Evolutionary conservation across 1,139 yeast genomes (phyloP).

Genomic region (Debaryomyces subglobosus): DNA sequence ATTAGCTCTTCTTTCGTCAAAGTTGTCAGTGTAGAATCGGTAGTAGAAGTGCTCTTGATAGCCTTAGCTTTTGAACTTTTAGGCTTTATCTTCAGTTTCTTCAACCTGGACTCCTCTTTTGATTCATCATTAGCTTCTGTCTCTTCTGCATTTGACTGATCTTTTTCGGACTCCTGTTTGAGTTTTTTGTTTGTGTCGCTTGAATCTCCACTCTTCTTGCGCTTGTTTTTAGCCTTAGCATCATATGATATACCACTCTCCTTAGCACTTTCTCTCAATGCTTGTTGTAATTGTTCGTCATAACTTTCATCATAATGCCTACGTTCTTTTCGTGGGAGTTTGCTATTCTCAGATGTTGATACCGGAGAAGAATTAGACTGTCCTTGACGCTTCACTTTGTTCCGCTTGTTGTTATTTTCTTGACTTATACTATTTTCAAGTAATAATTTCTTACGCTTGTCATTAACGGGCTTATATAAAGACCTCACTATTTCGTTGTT

Average conservation of each 20-base stretch:
- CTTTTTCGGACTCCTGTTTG: conserved; percentile 8
- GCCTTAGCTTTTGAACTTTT: conserved; percentile 16
- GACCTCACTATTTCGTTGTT: conserved; percentile 39
- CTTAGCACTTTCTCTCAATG: conserved; percentile 70
- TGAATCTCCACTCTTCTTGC: conserved; percentile 30
- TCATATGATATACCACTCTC: conserved; percentile 28
- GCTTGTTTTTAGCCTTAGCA: conserved; percentile 12
- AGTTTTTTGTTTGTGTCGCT: conserved; percentile 10
- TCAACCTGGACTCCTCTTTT: conserved; percentile 15
- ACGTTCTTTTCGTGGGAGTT: conserved; percentile 34
- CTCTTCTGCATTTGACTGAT: conserved; percentile 12
- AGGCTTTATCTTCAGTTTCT: conserved; percentile 14
- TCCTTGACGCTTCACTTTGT: conserved; percentile 19
- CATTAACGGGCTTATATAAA: conserved; percentile 53
- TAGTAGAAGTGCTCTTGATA: conserved; percentile 13
- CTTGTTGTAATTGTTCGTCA: conserved; percentile 69
- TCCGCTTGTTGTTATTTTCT: conserved; percentile 16
- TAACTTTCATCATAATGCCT: conserved; percentile 55
- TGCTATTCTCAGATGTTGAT: conserved; percentile 15
- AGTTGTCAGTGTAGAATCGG: conserved; percentile 11
- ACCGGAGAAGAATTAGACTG: conserved; percentile 14
- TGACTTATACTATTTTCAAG: conserved; percentile 19
- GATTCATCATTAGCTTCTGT: conserved; percentile 14
- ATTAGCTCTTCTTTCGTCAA: conserved; percentile 44
- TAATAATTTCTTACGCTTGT: conserved; percentile 49